These are phyloP conservation scores for Aspergillus quadrilineatus DNA, from an alignment of 2,329 filamentous ascomycete genomes.

Conservation along the genomic window DNA sequence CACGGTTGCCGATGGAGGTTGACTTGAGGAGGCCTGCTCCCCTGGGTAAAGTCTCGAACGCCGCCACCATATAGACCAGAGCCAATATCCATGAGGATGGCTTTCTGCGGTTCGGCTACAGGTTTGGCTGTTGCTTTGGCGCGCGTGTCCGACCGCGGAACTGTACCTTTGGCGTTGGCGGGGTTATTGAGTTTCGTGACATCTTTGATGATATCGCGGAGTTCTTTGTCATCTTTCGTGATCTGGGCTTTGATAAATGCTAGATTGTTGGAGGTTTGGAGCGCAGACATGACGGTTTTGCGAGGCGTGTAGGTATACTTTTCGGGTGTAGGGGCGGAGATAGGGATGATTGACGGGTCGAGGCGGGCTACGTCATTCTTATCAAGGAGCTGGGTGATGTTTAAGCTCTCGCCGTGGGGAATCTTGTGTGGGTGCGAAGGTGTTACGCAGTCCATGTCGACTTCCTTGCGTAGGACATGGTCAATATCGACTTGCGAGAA, in stretches of 20 bases:
- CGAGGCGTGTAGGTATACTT: conserved; percentile 68
- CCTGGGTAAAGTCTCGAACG: conserved; percentile 27
- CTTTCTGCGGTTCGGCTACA: conserved; percentile 44
- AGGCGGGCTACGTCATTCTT: conserved; percentile 69
- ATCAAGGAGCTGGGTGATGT: conserved; percentile 73
- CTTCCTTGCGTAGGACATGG: conserved; percentile 92
- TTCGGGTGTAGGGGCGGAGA: conserved; percentile 59
- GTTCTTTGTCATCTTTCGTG: conserved; percentile 68
- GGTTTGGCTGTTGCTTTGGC: conserved; percentile 29
- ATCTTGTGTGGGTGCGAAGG: conserved; percentile 80
- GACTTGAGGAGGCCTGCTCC: conserved; percentile 34
- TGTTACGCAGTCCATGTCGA: conserved; percentile 95
- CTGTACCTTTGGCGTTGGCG: conserved; percentile 16
- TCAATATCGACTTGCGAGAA: conserved; percentile 97
- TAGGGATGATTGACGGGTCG: conserved; percentile 62
- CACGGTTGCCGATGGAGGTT: conserved; percentile 33
- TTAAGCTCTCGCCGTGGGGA: conserved; percentile 78
- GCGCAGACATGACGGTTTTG: conserved; percentile 73
- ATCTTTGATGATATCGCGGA: conserved; percentile 69
- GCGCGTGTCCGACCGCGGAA: conserved; percentile 26
- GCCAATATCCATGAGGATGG: conserved; percentile 47
- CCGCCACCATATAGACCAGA: conserved; percentile 36
- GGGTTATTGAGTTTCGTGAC: conserved; percentile 42
- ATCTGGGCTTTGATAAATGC: conserved; percentile 84
- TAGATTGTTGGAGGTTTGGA: conserved; percentile 57